Evolutionary conservation across 441 rosid genomes (phyloP).

Genomic region (Gossypium trilobum): DNA sequence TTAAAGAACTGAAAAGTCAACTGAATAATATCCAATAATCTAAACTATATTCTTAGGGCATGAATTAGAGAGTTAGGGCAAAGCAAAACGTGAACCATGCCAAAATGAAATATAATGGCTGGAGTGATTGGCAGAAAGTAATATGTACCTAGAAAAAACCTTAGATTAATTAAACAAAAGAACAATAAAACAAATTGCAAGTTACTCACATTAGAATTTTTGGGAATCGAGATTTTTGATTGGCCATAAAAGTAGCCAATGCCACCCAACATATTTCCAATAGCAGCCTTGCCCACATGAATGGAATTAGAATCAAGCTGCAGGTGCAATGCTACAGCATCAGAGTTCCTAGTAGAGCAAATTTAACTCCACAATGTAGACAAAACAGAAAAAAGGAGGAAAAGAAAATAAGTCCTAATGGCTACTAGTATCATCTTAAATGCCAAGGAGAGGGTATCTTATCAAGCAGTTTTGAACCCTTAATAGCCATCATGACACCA

Average conservation of each 20-base stretch:
- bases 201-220: constrained; percentile 52
- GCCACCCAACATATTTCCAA: constrained; percentile 89
- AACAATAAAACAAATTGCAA: background rate
- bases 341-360: constrained; percentile 6
- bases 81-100: background rate
- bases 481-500: background rate
- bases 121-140: background rate
- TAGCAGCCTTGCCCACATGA: constrained; percentile 73
- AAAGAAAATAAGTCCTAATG: constrained; percentile 7
- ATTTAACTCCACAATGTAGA: constrained; percentile 9
- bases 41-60: background rate
- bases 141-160: background rate
- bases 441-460: constrained; percentile 9
- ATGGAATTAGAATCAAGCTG: constrained; percentile 67
- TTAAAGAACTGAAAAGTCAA: background rate
- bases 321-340: constrained; percentile 22
- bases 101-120: background rate
- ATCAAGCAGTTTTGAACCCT: background rate
- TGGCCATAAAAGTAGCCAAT: constrained; percentile 94
- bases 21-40: background rate
- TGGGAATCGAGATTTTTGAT: constrained; percentile 61
- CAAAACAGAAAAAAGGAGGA: background rate
- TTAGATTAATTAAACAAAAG: background rate
- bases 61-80: constrained; percentile 2
- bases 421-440: constrained; percentile 1